Evolutionary conservation across 2,329 filamentous ascomycete genomes (phyloP).

Genomic region (Aschersonia sp.): DNA sequence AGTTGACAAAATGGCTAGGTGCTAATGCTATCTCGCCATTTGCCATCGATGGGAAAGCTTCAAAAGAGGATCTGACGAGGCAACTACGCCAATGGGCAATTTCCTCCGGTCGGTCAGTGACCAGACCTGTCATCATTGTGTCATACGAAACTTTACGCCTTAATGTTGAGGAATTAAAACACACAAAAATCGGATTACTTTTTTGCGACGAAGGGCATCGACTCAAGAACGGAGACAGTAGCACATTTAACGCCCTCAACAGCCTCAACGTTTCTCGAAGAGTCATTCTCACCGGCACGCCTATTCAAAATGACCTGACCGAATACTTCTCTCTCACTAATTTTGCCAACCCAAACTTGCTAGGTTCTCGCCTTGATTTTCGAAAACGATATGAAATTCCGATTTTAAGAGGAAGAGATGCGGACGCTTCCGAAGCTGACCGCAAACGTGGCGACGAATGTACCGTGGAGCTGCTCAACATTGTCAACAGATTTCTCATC

Average conservation of each 20-base stretch:
- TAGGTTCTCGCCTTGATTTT: constrained; percentile 82
- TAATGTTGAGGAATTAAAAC: constrained; percentile 79
- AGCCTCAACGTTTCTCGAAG: constrained; percentile 78
- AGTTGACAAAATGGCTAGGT: constrained; percentile 91
- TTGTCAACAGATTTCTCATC: constrained; percentile 98
- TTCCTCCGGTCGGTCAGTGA: constrained; percentile 75
- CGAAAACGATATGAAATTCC: constrained; percentile 88
- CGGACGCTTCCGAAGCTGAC: constrained; percentile 72
- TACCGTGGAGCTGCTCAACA: constrained; percentile 60
- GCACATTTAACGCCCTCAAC: constrained; percentile 86
- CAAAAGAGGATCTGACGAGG: constrained; percentile 80
- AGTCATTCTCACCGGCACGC: constrained; percentile 91
- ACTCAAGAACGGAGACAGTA: constrained; percentile 90
- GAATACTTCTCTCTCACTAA: constrained; percentile 95
- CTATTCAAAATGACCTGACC: constrained; percentile 96
- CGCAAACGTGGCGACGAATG: constrained; percentile 72
- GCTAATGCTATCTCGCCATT: constrained; percentile 84
- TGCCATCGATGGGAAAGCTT: constrained; percentile 90
- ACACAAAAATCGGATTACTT: constrained; percentile 81
- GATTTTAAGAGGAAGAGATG: constrained; percentile 82
- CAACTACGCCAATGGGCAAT: constrained; percentile 95
- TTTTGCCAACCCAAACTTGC: constrained; percentile 86
- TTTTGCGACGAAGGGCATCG: constrained; percentile 95
- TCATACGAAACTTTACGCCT: constrained; percentile 92
- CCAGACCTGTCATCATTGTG: constrained; percentile 87